A percentile compares a stretch with the other conserved stretches of the same genome.
phyloP scores from a whole-genome alignment of 2,329 filamentous ascomycete species.

The Fonsecaea multimorphosa region DNA sequence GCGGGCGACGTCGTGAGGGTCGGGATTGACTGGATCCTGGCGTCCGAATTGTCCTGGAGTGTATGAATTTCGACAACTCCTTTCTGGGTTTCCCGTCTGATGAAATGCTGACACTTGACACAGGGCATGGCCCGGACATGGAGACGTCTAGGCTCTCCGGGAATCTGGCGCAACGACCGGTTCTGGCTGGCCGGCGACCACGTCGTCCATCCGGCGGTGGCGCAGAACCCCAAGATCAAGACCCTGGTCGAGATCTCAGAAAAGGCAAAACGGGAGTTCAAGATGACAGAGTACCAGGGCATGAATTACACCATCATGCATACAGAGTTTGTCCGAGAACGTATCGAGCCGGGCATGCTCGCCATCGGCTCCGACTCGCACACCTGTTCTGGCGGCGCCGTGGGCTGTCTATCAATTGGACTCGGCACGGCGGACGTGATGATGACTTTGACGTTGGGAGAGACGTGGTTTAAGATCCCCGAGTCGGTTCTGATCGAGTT shows the following conservation, averaged over 20 bases:
- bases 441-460: constrained; percentile 53
- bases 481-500: constrained; percentile 52
- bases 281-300: constrained; percentile 54
- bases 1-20: constrained; percentile 52
- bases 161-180: constrained; percentile 58
- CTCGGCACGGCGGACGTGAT: constrained; percentile 55
- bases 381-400: constrained; percentile 53
- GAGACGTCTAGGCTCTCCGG: constrained; percentile 48
- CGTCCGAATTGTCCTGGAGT: constrained; percentile 53
- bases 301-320: constrained; percentile 55
- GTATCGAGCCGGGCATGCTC: constrained; percentile 54
- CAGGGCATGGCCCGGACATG: constrained; percentile 52
- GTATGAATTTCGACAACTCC: constrained; percentile 30
- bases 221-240: constrained; percentile 46
- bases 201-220: constrained; percentile 54
- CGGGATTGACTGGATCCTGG: constrained; percentile 56
- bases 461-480: constrained; percentile 57
- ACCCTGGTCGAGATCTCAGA: constrained; percentile 49
- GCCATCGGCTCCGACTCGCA: constrained; percentile 56
- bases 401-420: constrained; percentile 53
- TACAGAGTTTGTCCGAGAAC: constrained; percentile 54
- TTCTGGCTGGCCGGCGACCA: constrained; percentile 60
- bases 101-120: background rate
- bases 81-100: background rate
- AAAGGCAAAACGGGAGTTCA: constrained; percentile 49